These are phyloP conservation scores for Emmonsia crescens DNA, from an alignment of 2,329 filamentous ascomycete genomes.

Conservation along the genomic window DNA sequence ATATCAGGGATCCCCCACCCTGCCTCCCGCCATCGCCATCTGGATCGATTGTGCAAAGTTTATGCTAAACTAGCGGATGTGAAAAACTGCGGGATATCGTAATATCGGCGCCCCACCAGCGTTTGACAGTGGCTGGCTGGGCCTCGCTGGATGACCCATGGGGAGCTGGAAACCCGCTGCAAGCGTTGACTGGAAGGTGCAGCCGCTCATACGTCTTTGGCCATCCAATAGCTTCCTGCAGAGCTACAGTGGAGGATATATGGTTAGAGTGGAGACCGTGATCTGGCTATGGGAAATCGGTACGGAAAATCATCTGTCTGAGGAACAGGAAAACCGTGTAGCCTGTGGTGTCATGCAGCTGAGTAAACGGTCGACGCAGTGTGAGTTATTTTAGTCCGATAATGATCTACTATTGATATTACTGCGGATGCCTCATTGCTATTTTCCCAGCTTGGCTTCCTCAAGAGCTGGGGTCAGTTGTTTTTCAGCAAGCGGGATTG, in stretches of 20 bases:
- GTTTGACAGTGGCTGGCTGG: constrained; percentile 1
- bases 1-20: neutral
- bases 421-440: neutral
- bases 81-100: neutral
- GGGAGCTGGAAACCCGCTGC: neutral
- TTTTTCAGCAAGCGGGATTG: neutral
- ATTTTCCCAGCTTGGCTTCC: too few relatives aligned
- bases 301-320: neutral
- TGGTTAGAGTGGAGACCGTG: neutral
- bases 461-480: neutral
- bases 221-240: neutral
- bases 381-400: neutral
- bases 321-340: neutral
- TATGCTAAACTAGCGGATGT: neutral
- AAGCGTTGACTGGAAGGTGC: neutral
- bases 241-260: neutral
- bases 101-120: neutral
- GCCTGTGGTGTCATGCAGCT: neutral
- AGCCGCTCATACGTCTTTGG: neutral
- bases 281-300: neutral
- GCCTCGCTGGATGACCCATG: neutral
- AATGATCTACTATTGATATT: neutral
- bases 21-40: neutral
- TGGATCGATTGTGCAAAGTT: neutral
- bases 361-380: neutral